Evolutionary conservation across 2,329 filamentous ascomycete genomes (phyloP), one percentile per base, ranked within the genome.

Genomic region (Furcasterigmium furcatum): DNA sequence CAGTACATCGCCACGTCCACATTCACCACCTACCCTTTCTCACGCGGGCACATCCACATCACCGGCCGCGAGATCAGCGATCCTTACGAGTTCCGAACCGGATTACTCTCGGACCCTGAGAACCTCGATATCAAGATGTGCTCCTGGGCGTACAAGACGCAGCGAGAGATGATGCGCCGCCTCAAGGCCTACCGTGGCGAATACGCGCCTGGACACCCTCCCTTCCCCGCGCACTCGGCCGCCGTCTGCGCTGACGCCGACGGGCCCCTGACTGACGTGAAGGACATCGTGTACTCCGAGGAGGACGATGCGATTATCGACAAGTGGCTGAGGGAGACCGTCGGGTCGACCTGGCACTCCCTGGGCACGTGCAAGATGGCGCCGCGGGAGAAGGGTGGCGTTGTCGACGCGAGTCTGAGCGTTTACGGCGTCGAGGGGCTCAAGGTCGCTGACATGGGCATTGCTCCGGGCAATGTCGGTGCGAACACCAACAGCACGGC

Each of bases 61-160:
- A 73, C 68, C 0, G 68, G 70, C 1, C 60, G 67, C 4, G 54
- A 62, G 1, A 50, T 71, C 4, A 54, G 63, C 9, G 71, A 76
- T 19, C 60, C 67, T 1, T 62, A 74, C 4, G 75, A 82, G 47
- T 84, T 86, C 46, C 71, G 80, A 40, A 65, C 73, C 0, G 82
- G 80, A 8, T 82, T 74, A 59, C 70, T 86, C 24, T 71, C 62
- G 5, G 75, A 84, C 43, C 53, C 63, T 10, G 42, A 71, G 21
- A 67, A 68, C 2, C 59, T 78, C 20, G 81, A 85, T 55, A 27
- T 84, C 22, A 76, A 76, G 57, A 79, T 73, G 53, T 73, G 79
- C 14, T 53, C 81, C 10, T 85, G 81, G 80, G 73, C 68, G 1
- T 86, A 86, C 67, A 86, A 86, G 63, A 77, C 76, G 52, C 70